Evolutionary conservation across 176 grass and related monocot genomes (phyloP), one percentile per base, ranked within the genome.

Genomic region (Phoenix dactylifera): DNA sequence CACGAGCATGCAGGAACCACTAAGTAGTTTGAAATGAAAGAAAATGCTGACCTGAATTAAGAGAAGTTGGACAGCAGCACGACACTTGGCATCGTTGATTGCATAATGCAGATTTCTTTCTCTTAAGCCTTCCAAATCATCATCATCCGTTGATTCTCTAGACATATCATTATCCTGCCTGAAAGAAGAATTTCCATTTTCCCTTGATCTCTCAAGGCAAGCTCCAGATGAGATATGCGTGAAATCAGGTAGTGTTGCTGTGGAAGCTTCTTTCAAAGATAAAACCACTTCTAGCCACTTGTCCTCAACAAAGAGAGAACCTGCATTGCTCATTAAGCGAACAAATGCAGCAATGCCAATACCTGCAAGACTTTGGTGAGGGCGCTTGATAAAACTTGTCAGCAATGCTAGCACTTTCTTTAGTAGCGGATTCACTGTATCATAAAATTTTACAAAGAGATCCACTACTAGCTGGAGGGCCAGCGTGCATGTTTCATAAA

Each of bases 331-430:
- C 93, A 98, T 98, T 66, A 98, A 74, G 67, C 88, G 87, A 75
- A 98, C 93, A 83, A 98, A 98, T 67, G 88, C 93, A 55, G 88
- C 88, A 67, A 98, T 92, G 28, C 93, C 93, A 68, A 98, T 98
- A 58, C 93, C 84, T 69, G 93, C 87, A 83, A 98, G 93, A 72
- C 93, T 98, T 76, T 98, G 93, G 69, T 98, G 93, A 55, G 93
- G 88, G 44, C 84, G 87, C 73, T 92, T 92, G 63, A 98, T 98
- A 74, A 92, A 98, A 83, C 84, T 98, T 44, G 88, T 98, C 55
- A 98, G 74, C 84, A 98, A 89, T 15, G 74, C 72, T 26, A 98
- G 85, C 69, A 98, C 82, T 68, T 92, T 98, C 71, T 70, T 89
- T 54, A 98, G 74, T 63, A 98, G 81, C 24, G 84, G 88, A 70